A percentile compares a stretch with the other conserved stretches of the same genome.
Conservation (phyloP, 2,329 filamentous ascomycete species). For the Cladosporium velox region DNA sequence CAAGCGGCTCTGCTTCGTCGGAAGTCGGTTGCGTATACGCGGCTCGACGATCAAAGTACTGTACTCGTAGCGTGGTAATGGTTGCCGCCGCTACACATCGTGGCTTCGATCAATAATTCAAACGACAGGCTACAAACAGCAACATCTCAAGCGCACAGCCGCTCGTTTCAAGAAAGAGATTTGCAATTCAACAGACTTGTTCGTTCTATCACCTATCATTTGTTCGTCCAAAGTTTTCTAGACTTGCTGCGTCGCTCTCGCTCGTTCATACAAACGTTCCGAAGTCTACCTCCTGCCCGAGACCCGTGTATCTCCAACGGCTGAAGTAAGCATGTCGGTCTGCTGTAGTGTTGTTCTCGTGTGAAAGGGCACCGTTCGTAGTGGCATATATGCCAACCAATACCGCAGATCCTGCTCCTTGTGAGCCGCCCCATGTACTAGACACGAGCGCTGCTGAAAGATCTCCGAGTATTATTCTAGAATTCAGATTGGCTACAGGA, state of each 20-base stretch:
- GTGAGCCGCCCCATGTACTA: constrained; percentile 36
- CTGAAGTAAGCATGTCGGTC: constrained; percentile 50
- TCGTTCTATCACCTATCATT: neutral
- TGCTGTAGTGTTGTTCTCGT: constrained; percentile 38
- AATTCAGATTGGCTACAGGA: constrained; percentile 23
- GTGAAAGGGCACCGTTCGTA: constrained; percentile 44
- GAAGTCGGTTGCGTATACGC: neutral
- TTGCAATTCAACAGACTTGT: neutral
- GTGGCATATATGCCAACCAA: constrained; percentile 57
- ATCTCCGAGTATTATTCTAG: constrained; percentile 28
- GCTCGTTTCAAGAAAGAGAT: neutral
- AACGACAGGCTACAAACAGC: neutral
- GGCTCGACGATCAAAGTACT: neutral
- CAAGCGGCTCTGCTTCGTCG: neutral
- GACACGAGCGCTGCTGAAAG: constrained; percentile 21
- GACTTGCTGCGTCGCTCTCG: neutral
- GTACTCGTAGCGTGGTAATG: neutral
- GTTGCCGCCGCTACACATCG: neutral
- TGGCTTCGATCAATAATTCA: neutral
- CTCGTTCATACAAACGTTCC: neutral
- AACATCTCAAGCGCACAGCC: neutral
- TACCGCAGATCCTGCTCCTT: constrained; percentile 41
- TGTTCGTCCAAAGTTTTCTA: neutral
- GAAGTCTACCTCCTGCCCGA: constrained; percentile 35
- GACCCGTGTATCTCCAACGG: constrained; percentile 50